These are phyloP conservation scores for Phytophthora podocarpi DNA, from an alignment of 352 stramenopile species.

Conservation along the genomic window DNA sequence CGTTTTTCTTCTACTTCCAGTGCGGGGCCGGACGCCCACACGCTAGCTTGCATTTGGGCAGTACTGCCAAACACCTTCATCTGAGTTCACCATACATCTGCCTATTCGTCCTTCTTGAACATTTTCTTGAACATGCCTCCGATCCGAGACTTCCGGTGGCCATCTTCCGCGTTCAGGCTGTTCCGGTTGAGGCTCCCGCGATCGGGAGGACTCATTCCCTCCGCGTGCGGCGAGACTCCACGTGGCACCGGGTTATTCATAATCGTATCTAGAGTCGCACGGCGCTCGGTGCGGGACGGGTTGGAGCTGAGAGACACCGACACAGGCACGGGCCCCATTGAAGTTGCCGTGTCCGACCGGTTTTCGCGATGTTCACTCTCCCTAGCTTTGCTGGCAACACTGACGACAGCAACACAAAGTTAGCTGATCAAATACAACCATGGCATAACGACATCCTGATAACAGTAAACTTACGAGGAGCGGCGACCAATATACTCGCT, in stretches of 20 bases:
- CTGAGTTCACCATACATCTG: conserved; percentile 16
- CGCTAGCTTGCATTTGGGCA: not conserved
- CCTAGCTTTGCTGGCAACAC: conserved; percentile 19
- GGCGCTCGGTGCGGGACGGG: conserved; percentile 36
- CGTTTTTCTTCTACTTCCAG: conserved; percentile 13
- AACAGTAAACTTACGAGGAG: conserved; percentile 34
- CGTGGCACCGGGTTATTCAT: conserved; percentile 51
- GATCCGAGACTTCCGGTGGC: conserved; percentile 77
- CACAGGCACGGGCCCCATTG: conserved; percentile 61
- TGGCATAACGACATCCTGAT: not conserved
- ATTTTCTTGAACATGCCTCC: conserved; percentile 91
- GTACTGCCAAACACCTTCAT: not conserved
- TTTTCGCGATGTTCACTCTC: conserved; percentile 42
- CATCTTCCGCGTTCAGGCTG: conserved; percentile 69
- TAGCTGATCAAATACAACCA: conserved; percentile 3
- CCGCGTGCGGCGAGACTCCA: conserved; percentile 28
- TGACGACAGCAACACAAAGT: conserved; percentile 12
- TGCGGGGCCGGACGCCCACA: not conserved
- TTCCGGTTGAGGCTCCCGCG: conserved; percentile 42
- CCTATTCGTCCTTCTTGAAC: conserved; percentile 85
- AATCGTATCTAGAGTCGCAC: conserved; percentile 52
- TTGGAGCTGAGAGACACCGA: conserved; percentile 48
- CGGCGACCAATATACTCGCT: conserved; percentile 31
- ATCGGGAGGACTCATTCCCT: conserved; percentile 36
- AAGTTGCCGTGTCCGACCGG: conserved; percentile 69